Conservation (phyloP, 306 rosid species). For the Trifolium repens region DNA sequence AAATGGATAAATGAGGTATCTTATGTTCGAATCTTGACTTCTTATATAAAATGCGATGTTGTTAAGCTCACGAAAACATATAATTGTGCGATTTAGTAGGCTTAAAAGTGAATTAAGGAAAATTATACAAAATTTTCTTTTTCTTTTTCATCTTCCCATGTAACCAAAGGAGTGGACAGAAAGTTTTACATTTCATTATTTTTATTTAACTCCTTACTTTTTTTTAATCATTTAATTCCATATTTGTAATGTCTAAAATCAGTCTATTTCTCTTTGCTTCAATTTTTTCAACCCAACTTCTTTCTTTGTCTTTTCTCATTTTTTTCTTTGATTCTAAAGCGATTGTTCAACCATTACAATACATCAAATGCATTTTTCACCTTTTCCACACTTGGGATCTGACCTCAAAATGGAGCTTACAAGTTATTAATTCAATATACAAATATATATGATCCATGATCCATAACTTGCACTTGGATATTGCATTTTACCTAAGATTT, state of each 20-base stretch:
- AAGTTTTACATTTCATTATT: not conserved
- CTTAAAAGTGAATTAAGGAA: too few species aligned
- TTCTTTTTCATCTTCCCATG: not conserved
- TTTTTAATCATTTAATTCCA: not conserved
- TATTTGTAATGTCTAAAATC: not conserved
- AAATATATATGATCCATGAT: not conserved
- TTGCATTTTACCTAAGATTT: not conserved
- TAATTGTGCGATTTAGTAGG: too few species aligned
- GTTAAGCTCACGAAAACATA: too few species aligned
- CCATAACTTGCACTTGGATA: not conserved
- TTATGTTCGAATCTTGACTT: too few species aligned
- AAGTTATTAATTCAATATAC: too few species aligned
- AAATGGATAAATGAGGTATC: too few species aligned
- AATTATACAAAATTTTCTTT: too few species aligned
- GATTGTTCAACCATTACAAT: not conserved
- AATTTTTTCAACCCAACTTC: not conserved
- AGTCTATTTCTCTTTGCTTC: not conserved
- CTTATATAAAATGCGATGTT: too few species aligned
- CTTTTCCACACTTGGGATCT: slow-evolving; percentile 20
- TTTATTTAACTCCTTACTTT: too few species aligned
- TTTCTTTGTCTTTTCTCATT: not conserved
- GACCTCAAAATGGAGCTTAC: not conserved
- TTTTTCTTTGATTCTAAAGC: not conserved
- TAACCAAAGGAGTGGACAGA: not conserved
- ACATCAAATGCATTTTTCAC: slow-evolving; percentile 15